These are phyloP conservation scores for Aphanomyces invadans DNA, from an alignment of 352 stramenopile genomes.

Conservation along the genomic window DNA sequence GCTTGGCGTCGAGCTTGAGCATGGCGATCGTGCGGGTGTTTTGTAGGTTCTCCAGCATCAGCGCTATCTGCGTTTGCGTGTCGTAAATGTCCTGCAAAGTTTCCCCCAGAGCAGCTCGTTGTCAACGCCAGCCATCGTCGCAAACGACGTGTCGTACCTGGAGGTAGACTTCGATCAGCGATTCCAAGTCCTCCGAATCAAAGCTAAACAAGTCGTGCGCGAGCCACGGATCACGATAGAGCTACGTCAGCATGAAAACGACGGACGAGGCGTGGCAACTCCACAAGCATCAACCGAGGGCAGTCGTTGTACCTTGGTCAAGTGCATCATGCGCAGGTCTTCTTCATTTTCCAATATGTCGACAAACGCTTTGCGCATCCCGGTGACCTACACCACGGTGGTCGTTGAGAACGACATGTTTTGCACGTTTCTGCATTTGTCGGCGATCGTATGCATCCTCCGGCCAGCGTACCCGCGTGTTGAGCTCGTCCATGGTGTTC, in stretches of 20 bases:
- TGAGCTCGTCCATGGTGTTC: constrained; percentile 63
- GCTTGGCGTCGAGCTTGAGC: constrained; percentile 68
- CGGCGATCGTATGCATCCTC: not conserved
- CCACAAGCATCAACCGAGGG: not conserved
- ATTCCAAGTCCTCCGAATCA: constrained; percentile 65
- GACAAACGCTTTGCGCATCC: constrained; percentile 56
- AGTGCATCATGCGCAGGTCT: constrained; percentile 49
- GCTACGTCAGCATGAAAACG: too few relatives aligned
- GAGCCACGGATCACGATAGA: constrained; percentile 48
- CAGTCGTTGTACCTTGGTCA: constrained; percentile 41
- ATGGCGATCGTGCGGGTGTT: constrained; percentile 70
- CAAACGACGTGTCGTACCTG: too few relatives aligned
- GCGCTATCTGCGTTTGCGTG: constrained; percentile 55
- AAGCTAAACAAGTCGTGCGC: constrained; percentile 53
- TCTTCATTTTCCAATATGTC: constrained; percentile 62
- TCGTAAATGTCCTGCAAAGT: constrained; percentile 57
- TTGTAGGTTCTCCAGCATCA: constrained; percentile 67
- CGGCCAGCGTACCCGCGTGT: constrained; percentile 29
- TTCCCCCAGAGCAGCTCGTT: too few relatives aligned
- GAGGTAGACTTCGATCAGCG: constrained; percentile 68
- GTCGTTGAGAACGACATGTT: too few relatives aligned
- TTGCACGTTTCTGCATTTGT: too few relatives aligned
- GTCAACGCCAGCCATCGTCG: too few relatives aligned
- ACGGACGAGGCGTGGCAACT: not conserved
- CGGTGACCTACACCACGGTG: constrained; percentile 35